Conservation (phyloP, 2,329 filamentous ascomycete genomes). For the Elsinoe australis region DNA sequence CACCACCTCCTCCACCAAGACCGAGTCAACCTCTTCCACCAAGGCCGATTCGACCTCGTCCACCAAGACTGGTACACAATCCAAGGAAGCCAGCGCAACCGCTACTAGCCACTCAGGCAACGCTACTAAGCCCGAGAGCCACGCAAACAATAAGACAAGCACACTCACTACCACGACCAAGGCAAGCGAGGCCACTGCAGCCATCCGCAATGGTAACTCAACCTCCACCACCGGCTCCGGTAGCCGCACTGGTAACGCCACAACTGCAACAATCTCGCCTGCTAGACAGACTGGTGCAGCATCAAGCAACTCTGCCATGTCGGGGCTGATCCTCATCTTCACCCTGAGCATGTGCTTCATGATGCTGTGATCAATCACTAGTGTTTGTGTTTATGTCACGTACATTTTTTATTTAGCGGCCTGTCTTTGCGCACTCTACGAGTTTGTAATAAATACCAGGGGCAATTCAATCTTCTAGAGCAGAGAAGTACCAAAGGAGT, state of each 20-base stretch:
- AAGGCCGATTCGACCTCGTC: slow-evolving; percentile 2
- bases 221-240: slow-evolving; percentile 3
- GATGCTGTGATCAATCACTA: slow-evolving; percentile 10
- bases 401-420: slow-evolving; percentile 3
- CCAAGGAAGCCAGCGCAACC: background rate
- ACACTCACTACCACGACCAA: slow-evolving; percentile 6
- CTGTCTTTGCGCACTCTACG: background rate
- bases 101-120: background rate
- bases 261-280: slow-evolving; percentile 5
- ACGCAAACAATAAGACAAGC: background rate
- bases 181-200: slow-evolving; percentile 1
- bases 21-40: slow-evolving; percentile 3
- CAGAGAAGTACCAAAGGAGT: background rate
- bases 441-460: slow-evolving; percentile 7
- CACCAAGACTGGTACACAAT: background rate
- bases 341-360: slow-evolving; percentile 12
- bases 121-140: background rate
- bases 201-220: background rate
- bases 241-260: slow-evolving; percentile 8
- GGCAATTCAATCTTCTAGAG: background rate
- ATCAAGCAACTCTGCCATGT: background rate
- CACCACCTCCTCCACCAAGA: slow-evolving; percentile 1
- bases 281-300: slow-evolving; percentile 7
- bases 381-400: slow-evolving; percentile 4
- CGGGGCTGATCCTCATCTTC: slow-evolving; percentile 10